Percentiles rank a stretch among this genome's conserved stretches.
Evolutionary conservation across 139 green algal species (phyloP).

Genomic region (Chlamydomonas sphaeroides): DNA sequence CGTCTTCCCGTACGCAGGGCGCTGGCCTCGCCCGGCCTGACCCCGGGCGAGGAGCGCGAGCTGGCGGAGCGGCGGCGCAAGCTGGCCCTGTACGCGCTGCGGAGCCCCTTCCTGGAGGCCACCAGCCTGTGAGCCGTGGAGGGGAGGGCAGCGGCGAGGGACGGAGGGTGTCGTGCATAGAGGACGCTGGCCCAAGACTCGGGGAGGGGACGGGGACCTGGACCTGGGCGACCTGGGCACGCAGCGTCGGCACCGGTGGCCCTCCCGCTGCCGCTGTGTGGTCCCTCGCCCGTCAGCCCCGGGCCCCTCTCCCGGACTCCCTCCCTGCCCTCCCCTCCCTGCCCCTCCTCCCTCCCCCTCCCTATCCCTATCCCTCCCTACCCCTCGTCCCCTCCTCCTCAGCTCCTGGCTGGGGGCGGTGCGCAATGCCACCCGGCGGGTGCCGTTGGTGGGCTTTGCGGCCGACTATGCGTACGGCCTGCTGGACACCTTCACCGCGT

Average conservation of each 20-base stretch:
- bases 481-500: conserved; percentile 41
- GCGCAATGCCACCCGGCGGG: neutral
- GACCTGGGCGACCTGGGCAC: too few species aligned
- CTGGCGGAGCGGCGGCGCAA: conserved; percentile 41
- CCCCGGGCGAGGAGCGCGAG: conserved; percentile 48
- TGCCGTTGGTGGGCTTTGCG: conserved; percentile 38
- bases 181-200: too few species aligned
- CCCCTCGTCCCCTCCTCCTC: neutral
- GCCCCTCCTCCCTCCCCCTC: neutral
- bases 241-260: too few species aligned
- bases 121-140: conserved; percentile 22
- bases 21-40: conserved; percentile 19
- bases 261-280: too few species aligned
- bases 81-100: conserved; percentile 64
- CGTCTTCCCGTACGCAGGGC: neutral
- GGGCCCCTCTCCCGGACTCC: too few species aligned
- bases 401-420: conserved; percentile 16
- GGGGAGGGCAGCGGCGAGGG: too few species aligned
- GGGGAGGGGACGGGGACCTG: too few species aligned
- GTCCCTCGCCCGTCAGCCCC: too few species aligned
- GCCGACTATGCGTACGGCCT: conserved; percentile 35
- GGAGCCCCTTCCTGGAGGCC: conserved; percentile 53
- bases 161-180: too few species aligned
- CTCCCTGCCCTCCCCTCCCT: too few species aligned
- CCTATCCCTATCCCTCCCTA: neutral